Conservation (phyloP, 805 yeast species). For the Saturnispora gosingensis region DNA sequence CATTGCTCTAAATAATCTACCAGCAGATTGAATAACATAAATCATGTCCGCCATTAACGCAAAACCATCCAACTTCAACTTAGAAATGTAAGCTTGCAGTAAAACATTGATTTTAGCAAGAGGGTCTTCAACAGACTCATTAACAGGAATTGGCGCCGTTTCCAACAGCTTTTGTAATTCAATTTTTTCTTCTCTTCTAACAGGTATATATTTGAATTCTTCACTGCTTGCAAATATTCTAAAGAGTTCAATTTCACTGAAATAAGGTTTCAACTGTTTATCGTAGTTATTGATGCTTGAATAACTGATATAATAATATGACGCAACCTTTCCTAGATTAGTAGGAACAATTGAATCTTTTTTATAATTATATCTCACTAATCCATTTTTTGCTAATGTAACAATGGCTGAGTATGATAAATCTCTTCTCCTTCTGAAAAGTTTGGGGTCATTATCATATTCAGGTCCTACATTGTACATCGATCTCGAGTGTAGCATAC, state of each 20-base stretch:
- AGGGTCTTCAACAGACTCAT: constrained; percentile 61
- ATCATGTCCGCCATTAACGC: constrained; percentile 91
- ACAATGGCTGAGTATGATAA: constrained; percentile 69
- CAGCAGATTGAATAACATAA: constrained; percentile 87
- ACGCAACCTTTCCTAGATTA: constrained; percentile 74
- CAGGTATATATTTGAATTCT: constrained; percentile 77
- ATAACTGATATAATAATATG: constrained; percentile 75
- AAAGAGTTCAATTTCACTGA: constrained; percentile 64
- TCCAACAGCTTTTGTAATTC: constrained; percentile 65
- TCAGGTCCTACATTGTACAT: constrained; percentile 69
- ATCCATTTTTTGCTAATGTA: constrained; percentile 43
- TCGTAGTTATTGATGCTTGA: constrained; percentile 63
- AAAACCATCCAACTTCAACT: constrained; percentile 70
- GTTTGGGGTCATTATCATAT: constrained; percentile 39
- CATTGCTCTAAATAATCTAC: constrained; percentile 77
- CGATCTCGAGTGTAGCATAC: constrained; percentile 68
- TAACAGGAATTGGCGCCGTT: constrained; percentile 78
- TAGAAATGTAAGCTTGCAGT: constrained; percentile 80
- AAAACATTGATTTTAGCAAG: constrained; percentile 70
- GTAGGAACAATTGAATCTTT: constrained; percentile 45
- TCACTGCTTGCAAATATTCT: constrained; percentile 71
- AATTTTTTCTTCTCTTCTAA: constrained; percentile 73
- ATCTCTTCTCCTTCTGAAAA: constrained; percentile 51
- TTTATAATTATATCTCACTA: constrained; percentile 48
- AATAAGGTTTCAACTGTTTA: constrained; percentile 51